A percentile compares a stretch with the other conserved stretches of the same genome.
Conservation (phyloP, 768 basidiomycete genomes). For the Xerocomellus intermedius region DNA sequence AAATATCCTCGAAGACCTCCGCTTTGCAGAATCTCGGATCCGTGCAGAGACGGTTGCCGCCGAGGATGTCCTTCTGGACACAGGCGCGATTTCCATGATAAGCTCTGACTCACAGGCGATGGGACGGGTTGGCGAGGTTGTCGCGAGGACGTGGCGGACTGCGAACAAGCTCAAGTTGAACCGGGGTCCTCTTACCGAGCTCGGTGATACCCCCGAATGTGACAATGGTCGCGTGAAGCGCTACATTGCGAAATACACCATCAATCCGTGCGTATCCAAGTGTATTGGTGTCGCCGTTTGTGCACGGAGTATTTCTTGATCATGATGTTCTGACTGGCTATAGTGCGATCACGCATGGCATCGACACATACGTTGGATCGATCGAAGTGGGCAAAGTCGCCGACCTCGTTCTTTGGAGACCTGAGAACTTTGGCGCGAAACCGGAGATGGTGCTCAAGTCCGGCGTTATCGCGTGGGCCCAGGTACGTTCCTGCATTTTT, state of each 20-base stretch:
- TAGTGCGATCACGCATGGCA: conserved; percentile 89
- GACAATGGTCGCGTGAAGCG: conserved; percentile 94
- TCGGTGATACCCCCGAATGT: conserved; percentile 42
- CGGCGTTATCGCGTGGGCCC: conserved; percentile 88
- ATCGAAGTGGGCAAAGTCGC: conserved; percentile 81
- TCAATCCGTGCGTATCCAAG: conserved; percentile 78
- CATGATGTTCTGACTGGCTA: conserved; percentile 6
- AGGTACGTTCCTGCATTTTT: conserved; percentile 45
- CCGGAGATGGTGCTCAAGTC: conserved; percentile 96
- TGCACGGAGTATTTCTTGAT: not conserved
- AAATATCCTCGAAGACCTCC: conserved; percentile 88
- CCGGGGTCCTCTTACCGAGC: conserved; percentile 64
- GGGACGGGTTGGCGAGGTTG: conserved; percentile 96
- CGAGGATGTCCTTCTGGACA: conserved; percentile 92
- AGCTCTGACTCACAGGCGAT: conserved; percentile 97
- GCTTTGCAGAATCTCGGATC: conserved; percentile 96
- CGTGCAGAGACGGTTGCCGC: conserved; percentile 96
- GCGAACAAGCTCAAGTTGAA: conserved; percentile 91
- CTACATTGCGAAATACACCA: conserved; percentile 94
- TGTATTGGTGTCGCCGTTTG: too few species aligned
- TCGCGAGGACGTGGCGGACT: conserved; percentile 92
- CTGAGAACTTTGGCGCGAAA: conserved; percentile 87
- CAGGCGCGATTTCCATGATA: conserved; percentile 95
- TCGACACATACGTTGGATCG: conserved; percentile 83
- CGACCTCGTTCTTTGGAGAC: conserved; percentile 95